Evolutionary conservation across 768 basidiomycete species (phyloP).

Genomic region (Naganishia kalamii): DNA sequence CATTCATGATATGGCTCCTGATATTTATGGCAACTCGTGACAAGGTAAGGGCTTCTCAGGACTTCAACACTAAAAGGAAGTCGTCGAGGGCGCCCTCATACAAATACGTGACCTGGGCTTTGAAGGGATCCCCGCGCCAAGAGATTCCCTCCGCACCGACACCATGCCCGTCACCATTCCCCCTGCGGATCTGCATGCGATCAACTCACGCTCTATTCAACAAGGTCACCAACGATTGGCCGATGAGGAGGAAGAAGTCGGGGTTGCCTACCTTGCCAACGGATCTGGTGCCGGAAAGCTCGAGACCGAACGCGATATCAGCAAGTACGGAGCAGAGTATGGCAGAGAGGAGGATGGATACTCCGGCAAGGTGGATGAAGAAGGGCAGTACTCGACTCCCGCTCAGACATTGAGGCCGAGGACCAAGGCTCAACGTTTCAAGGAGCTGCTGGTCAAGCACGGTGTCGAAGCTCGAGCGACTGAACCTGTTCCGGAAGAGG

Average conservation of each 20-base stretch:
- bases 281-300: background rate
- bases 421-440: slow-evolving; percentile 24
- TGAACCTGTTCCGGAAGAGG: slow-evolving; percentile 37
- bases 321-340: background rate
- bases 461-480: slow-evolving; percentile 42
- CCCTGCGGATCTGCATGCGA: background rate
- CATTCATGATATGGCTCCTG: too few species aligned
- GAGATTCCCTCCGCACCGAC: background rate
- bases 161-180: slow-evolving; percentile 23
- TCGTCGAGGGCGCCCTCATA: background rate
- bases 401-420: slow-evolving; percentile 8
- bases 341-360: background rate
- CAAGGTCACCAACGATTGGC: slow-evolving; percentile 15
- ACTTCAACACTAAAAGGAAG: too few species aligned
- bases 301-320: background rate
- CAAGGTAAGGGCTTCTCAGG: too few species aligned
- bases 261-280: background rate
- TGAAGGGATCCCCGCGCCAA: background rate
- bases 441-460: slow-evolving; percentile 33
- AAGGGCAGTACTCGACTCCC: background rate
- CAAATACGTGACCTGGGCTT: background rate
- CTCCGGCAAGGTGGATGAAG: background rate
- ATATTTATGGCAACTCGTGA: too few species aligned
- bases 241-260: slow-evolving; percentile 18
- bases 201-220: slow-evolving; percentile 1